A percentile compares a stretch with the other conserved stretches of the same genome.
Evolutionary conservation across 257 asterid genomes (phyloP).

Genomic region (Solanum gandarillasii): DNA sequence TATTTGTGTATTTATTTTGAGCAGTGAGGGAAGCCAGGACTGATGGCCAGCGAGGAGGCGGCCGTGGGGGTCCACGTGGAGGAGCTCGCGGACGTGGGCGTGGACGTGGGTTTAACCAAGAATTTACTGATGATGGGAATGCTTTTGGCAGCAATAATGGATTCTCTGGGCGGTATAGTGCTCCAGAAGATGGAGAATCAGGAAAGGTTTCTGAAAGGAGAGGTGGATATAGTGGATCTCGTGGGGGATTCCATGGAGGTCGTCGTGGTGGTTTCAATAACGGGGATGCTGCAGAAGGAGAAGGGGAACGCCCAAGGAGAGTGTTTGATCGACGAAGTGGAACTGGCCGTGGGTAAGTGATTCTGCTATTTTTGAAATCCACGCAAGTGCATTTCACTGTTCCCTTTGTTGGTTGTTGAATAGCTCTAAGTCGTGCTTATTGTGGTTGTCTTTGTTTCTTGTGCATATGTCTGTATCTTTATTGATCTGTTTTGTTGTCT

Average conservation of each 20-base stretch:
- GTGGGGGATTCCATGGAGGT: conserved; percentile 24
- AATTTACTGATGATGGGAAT: conserved; percentile 16
- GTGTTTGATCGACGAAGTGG: conserved; percentile 31
- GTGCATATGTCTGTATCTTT: neutral
- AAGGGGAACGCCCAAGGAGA: conserved; percentile 24
- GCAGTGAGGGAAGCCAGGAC: conserved; percentile 28
- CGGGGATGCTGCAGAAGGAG: conserved; percentile 14
- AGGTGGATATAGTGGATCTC: conserved; percentile 18
- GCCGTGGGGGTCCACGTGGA: conserved; percentile 25
- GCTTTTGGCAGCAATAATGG: conserved; percentile 21
- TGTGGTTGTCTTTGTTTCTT: neutral
- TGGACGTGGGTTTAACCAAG: conserved; percentile 33
- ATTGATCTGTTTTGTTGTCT: neutral
- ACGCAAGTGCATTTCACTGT: neutral
- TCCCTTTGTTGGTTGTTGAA: neutral
- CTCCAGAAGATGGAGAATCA: conserved; percentile 19
- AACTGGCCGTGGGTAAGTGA: conserved; percentile 32
- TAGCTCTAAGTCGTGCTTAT: neutral
- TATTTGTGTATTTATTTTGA: neutral
- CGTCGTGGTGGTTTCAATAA: conserved; percentile 26
- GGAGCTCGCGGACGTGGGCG: conserved; percentile 14
- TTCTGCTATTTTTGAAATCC: neutral
- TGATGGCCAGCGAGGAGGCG: conserved; percentile 26
- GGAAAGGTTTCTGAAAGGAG: conserved; percentile 18
- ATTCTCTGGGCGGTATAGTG: conserved; percentile 14